These are phyloP conservation scores for Pythium folliculosum DNA, from an alignment of 352 stramenopile species.

Conservation along the genomic window DNA sequence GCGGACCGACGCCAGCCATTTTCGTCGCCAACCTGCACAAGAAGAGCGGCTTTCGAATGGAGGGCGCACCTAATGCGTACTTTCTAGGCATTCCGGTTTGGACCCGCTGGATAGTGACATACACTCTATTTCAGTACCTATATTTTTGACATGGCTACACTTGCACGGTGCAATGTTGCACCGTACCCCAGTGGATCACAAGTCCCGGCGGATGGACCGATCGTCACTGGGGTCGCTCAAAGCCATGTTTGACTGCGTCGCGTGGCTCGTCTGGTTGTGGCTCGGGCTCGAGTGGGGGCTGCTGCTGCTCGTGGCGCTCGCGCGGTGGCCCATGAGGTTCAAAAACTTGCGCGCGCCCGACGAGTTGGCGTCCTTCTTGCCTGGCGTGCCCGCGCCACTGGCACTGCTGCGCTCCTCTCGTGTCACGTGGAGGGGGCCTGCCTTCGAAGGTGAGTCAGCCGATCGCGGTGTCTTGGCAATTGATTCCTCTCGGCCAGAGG, in stretches of 20 bases:
- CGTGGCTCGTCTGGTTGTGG: conserved; percentile 7
- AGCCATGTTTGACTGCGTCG: neutral
- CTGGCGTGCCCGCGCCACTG: conserved; percentile 6
- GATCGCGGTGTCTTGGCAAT: neutral
- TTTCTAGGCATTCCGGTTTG: neutral
- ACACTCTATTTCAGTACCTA: neutral
- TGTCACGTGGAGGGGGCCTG: no score
- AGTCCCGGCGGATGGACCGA: conserved; percentile 1
- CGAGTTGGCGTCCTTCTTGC: conserved; percentile 19
- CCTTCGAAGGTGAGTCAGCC: conserved; percentile 2
- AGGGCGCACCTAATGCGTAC: conserved; percentile 20
- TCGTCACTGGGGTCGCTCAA: conserved; percentile 12
- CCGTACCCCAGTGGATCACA: no score
- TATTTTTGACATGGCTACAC: conserved; percentile 8
- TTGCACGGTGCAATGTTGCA: neutral
- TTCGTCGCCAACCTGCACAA: neutral
- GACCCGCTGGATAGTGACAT: neutral
- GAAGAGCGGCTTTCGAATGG: neutral
- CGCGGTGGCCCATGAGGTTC: conserved; percentile 18
- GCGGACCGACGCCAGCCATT: conserved; percentile 50
- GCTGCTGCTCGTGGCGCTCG: conserved; percentile 6
- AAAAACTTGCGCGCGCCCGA: conserved; percentile 24
- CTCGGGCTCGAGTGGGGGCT: conserved; percentile 9
- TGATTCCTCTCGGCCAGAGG: neutral
- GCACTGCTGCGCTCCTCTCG: neutral